These are phyloP conservation scores for Cryphonectria japonica DNA, from an alignment of 2,329 filamentous ascomycete genomes.

Conservation along the genomic window DNA sequence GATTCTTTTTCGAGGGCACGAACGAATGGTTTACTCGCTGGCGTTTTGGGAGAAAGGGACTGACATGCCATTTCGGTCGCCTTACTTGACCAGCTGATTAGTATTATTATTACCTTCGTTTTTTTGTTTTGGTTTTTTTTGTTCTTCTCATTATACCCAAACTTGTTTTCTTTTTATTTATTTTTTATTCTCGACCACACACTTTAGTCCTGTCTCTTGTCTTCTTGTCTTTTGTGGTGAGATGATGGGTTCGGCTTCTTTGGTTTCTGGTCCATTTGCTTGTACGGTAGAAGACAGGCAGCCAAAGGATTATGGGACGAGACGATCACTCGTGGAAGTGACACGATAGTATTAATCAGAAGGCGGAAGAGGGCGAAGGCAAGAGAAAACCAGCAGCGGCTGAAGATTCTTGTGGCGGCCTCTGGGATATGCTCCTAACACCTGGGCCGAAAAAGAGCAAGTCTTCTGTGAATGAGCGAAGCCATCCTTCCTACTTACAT, in stretches of 20 bases:
- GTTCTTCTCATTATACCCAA: conserved; percentile 22
- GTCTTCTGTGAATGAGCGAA: conserved; percentile 6
- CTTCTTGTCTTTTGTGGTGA: not conserved
- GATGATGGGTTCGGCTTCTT: not conserved
- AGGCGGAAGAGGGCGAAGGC: not conserved
- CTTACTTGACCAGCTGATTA: conserved; percentile 12
- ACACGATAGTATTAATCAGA: not conserved
- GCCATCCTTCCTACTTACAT: conserved; percentile 5
- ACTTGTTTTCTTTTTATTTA: not conserved
- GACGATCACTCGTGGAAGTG: not conserved
- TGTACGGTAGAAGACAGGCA: not conserved
- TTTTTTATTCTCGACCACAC: not conserved
- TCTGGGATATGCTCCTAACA: not conserved
- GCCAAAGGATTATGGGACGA: not conserved
- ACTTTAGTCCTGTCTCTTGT: not conserved
- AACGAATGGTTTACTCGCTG: conserved; percentile 16
- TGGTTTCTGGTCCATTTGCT: not conserved
- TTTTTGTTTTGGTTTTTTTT: conserved; percentile 8
- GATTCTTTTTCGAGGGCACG: conserved; percentile 5
- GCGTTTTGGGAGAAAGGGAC: conserved; percentile 11
- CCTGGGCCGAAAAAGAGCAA: not conserved
- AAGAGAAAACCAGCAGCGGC: not conserved
- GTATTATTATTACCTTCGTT: conserved; percentile 9
- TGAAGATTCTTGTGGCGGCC: not conserved
- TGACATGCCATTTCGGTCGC: conserved; percentile 3